Evolutionary conservation across 2,329 filamentous ascomycete species (phyloP).

Genomic region (Trichoderma afroharzianum): DNA sequence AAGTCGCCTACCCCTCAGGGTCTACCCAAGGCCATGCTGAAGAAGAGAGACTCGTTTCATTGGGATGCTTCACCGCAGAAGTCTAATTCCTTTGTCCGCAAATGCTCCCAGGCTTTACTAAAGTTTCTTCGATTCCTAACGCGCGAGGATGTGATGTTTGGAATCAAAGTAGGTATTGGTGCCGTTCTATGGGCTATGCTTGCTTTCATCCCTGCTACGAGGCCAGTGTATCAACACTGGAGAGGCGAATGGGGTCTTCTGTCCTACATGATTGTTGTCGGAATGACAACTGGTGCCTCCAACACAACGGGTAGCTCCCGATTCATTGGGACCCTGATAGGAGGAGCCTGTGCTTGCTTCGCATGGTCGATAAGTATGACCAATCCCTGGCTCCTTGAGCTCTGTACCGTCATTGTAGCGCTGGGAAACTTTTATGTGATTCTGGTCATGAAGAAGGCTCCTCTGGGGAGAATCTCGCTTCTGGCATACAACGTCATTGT

Average conservation of each 20-base stretch:
- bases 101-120: slow-evolving; percentile 45
- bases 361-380: slow-evolving; percentile 75
- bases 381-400: slow-evolving; percentile 70
- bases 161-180: slow-evolving; percentile 88
- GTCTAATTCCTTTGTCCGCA: slow-evolving; percentile 42
- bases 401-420: slow-evolving; percentile 78
- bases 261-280: slow-evolving; percentile 97
- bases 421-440: slow-evolving; percentile 88
- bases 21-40: slow-evolving; percentile 52
- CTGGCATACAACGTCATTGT: slow-evolving; percentile 95
- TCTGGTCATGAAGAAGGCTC: slow-evolving; percentile 75
- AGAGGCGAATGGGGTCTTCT: slow-evolving; percentile 94
- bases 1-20: slow-evolving; percentile 54
- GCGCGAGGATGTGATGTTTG: slow-evolving; percentile 65
- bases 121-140: slow-evolving; percentile 45
- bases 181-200: slow-evolving; percentile 86
- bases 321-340: slow-evolving; percentile 81
- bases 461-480: slow-evolving; percentile 88
- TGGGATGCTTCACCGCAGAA: slow-evolving; percentile 54
- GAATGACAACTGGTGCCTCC: slow-evolving; percentile 93
- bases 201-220: slow-evolving; percentile 74
- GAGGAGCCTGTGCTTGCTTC: slow-evolving; percentile 69
- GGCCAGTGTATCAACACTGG: slow-evolving; percentile 81
- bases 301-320: slow-evolving; percentile 89
- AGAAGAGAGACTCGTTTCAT: slow-evolving; percentile 50